Conservation (phyloP, 306 rosid genomes). For the Vachellia pachyceras region DNA sequence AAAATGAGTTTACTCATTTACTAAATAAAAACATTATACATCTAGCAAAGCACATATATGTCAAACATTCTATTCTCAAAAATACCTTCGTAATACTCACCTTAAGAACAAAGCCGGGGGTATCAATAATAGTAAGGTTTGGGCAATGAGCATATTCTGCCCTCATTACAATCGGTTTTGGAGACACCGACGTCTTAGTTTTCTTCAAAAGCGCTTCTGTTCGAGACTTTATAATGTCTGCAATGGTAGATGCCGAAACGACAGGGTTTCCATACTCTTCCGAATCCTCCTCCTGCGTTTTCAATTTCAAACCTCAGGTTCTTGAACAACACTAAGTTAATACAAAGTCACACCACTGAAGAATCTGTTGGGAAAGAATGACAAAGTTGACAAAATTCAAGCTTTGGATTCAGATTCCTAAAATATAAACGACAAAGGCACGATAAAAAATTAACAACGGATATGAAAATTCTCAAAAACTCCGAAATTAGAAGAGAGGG, state of each 20-base stretch:
- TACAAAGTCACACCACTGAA: not conserved
- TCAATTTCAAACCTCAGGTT: conserved; percentile 32
- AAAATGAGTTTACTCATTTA: conserved; percentile 5
- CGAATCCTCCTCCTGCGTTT: conserved; percentile 87
- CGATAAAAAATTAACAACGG: not conserved
- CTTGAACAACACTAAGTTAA: not conserved
- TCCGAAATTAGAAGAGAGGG: not conserved
- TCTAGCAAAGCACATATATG: not conserved
- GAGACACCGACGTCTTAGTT: conserved; percentile 79
- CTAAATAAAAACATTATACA: not conserved
- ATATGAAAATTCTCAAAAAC: not conserved
- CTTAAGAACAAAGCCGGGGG: conserved; percentile 98
- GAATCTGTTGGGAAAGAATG: not conserved
- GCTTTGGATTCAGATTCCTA: not conserved
- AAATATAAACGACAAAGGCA: not conserved
- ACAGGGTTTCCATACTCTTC: conserved; percentile 91
- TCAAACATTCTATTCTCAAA: not conserved
- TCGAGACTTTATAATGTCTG: conserved; percentile 82
- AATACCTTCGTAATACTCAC: conserved; percentile 39
- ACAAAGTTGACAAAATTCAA: not conserved
- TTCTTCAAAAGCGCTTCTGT: conserved; percentile 84
- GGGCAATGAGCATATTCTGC: conserved; percentile 98
- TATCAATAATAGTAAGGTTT: conserved; percentile 89
- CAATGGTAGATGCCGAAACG: conserved; percentile 75
- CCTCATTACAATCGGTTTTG: conserved; percentile 94